Conservation (phyloP, 768 basidiomycete species). For the Pseudohyphozyma bogoriensis region DNA sequence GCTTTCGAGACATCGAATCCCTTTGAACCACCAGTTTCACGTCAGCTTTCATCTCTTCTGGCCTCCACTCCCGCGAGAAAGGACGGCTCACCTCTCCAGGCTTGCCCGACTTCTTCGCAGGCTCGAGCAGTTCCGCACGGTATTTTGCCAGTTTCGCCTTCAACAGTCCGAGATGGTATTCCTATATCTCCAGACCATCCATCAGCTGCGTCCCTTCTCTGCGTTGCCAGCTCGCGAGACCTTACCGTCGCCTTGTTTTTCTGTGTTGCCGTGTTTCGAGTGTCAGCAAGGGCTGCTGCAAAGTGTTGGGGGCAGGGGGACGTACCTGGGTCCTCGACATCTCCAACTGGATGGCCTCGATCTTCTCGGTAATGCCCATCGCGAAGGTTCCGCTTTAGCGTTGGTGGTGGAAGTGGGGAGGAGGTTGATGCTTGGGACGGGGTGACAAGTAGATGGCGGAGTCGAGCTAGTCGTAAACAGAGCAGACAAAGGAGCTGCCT, state of each 20-base stretch:
- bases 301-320: slow-evolving; percentile 42
- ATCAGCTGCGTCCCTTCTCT: not conserved
- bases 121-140: slow-evolving; percentile 88
- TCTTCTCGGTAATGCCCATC: slow-evolving; percentile 98
- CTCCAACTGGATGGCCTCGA: slow-evolving; percentile 57
- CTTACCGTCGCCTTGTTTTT: slow-evolving; percentile 69
- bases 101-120: slow-evolving; percentile 62
- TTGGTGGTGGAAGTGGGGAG: too few species aligned
- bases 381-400: too few species aligned
- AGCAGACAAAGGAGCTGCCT: too few species aligned
- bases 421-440: too few species aligned
- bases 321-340: slow-evolving; percentile 82
- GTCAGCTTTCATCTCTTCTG: slow-evolving; percentile 22
- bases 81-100: slow-evolving; percentile 80
- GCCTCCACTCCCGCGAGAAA: slow-evolving; percentile 56
- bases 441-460: too few species aligned
- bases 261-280: slow-evolving; percentile 48
- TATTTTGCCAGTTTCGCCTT: slow-evolving; percentile 77
- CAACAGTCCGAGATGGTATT: slow-evolving; percentile 46
- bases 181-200: slow-evolving; percentile 5
- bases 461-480: too few species aligned
- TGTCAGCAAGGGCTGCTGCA: not conserved
- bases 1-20: slow-evolving; percentile 26
- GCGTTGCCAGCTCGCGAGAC: not conserved
- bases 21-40: not conserved